Base-by-base conservation (phyloP, 2,329 filamentous ascomycete genomes). In the Colletotrichum australisinense region DNA sequence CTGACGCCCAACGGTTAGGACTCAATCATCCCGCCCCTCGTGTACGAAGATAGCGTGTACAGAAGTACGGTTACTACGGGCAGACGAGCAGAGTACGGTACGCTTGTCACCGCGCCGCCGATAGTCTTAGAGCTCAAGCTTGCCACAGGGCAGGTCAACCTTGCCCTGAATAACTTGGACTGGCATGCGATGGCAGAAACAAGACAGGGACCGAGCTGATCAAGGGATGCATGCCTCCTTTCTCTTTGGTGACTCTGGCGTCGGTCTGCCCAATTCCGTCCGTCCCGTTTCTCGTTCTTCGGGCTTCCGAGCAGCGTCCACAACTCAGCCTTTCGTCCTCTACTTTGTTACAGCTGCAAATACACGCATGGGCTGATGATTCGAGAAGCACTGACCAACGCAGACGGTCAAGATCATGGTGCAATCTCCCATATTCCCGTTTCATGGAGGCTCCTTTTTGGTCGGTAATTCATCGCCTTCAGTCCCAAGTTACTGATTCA, bases 201-300 rank as follows among this genome's bases (percentile, higher is more conserved):
- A 63, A 38, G 42, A 57, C 35, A 63, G 62, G 68, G 65, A 42
- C 32, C 22, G 57, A 62, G 64, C 57, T 62, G 30, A 49, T 46
- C 58, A 56, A 56, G 65, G 52, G 65, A 63, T 63, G 65, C 69
- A 63, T 63, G 65, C 69, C 65, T 69, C 59, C 65, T 59, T 69
- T 64, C 56, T 46, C 30, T 35, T 67, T 65, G 55, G 59, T 46
- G 55, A 28, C n/a, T 69, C 11, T 11, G 52, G 30, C 6, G 14
- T 42, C 35, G 16, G 35, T 30, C 56, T 64, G 64, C 30, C 65
- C 65, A 55, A 22, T 60, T 53, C 22, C 64, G 35, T 49, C 26
- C 16, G 24, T 16, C 32, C 32, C 38, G 55, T 24, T 32, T 62
- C 32, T 49, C 32, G 30, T 64, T 14, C 28, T 58, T n/a, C 28